Evolutionary conservation across 2,329 filamentous ascomycete genomes (phyloP).

Genomic region (Alternaria dauci): DNA sequence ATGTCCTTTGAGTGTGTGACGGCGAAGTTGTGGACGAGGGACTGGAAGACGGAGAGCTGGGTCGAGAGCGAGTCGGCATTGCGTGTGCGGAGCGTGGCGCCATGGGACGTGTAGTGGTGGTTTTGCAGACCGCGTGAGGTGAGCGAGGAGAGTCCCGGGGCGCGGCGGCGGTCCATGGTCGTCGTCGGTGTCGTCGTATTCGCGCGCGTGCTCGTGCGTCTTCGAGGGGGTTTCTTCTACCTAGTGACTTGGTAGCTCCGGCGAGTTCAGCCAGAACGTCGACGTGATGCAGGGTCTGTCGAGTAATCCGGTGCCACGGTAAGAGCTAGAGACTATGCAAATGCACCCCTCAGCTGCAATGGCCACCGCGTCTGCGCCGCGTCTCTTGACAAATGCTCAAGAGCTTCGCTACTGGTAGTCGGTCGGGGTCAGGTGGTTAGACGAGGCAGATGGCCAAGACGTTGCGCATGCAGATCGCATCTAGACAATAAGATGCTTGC

Average conservation of each 20-base stretch:
- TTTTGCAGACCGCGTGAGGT: constrained; percentile 71
- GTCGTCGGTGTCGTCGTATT: neutral
- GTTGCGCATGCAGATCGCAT: constrained; percentile 23
- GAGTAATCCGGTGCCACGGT: neutral
- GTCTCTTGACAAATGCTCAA: neutral
- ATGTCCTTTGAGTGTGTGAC: constrained; percentile 95
- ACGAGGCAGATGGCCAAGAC: constrained; percentile 4
- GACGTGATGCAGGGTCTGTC: constrained; percentile 4
- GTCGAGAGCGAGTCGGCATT: constrained; percentile 88
- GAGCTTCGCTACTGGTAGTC: neutral
- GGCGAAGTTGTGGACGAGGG: constrained; percentile 92
- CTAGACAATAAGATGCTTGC: constrained; percentile 17
- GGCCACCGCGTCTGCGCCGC: neutral
- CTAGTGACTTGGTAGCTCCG: neutral
- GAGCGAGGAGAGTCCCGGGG: constrained; percentile 82
- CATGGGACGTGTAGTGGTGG: constrained; percentile 90
- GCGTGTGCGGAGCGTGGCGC: constrained; percentile 81
- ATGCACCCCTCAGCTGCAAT: neutral
- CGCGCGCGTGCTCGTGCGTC: neutral
- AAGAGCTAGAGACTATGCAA: neutral
- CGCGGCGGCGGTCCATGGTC: constrained; percentile 68
- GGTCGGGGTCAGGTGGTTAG: neutral
- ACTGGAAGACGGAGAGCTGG: constrained; percentile 95
- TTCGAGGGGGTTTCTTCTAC: neutral
- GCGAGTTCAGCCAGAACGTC: neutral